A percentile compares a stretch with the other conserved stretches of the same genome.
These are phyloP conservation scores for Ceratocystis huliohia DNA, from an alignment of 2,329 filamentous ascomycete genomes.

Conservation along the genomic window DNA sequence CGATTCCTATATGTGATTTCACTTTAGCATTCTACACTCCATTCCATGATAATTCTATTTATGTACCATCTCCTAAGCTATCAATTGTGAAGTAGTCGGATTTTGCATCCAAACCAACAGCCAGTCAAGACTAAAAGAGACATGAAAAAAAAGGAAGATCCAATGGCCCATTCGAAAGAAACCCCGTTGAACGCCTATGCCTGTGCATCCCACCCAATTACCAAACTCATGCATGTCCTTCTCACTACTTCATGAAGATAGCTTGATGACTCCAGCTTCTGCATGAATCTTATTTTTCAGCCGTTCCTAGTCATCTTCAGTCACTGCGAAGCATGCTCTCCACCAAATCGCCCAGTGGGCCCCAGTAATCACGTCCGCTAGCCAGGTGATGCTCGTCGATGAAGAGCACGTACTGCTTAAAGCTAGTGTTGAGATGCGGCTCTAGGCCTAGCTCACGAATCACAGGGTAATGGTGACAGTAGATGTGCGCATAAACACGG, in stretches of 20 bases:
- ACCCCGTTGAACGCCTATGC: constrained; percentile 8
- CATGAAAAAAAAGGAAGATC: constrained; percentile 9
- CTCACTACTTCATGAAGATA: constrained; percentile 2
- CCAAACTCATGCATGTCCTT: constrained; percentile 6
- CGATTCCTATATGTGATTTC: not conserved
- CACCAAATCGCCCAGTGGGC: constrained; percentile 84
- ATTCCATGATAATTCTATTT: not conserved
- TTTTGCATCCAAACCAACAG: not conserved
- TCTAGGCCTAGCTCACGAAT: constrained; percentile 90
- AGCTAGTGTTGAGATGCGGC: constrained; percentile 95
- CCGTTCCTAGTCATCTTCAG: constrained; percentile 29
- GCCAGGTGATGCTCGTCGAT: constrained; percentile 91
- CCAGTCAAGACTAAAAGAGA: constrained; percentile 6
- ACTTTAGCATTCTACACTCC: not conserved
- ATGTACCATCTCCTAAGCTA: not conserved
- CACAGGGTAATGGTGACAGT: constrained; percentile 98
- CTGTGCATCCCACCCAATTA: not conserved
- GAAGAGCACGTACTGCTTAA: constrained; percentile 99
- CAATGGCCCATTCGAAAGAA: constrained; percentile 2
- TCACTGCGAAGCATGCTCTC: constrained; percentile 97
- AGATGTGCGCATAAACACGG: constrained; percentile 96
- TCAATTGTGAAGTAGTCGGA: not conserved
- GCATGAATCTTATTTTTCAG: not conserved
- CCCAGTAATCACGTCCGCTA: constrained; percentile 94
- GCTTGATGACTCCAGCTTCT: not conserved